Base-by-base conservation (phyloP, 345 rosid species). In the Lumnitzera littorea region DNA sequence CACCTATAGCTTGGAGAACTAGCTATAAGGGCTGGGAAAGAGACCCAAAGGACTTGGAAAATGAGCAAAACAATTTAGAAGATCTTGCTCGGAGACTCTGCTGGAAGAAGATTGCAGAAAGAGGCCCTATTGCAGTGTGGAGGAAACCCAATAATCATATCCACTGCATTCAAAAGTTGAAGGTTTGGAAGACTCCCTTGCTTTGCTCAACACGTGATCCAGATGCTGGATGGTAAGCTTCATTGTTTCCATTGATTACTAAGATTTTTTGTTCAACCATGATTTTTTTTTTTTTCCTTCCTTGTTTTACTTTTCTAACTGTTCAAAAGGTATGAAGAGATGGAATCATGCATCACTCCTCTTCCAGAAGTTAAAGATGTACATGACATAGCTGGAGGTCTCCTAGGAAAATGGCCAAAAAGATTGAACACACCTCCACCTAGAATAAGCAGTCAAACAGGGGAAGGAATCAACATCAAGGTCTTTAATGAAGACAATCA, bases 81-180 rank as follows among this genome's bases (percentile, higher is more conserved):
- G 70, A 82, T 68, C 76, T 79, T 50, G 79, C 85, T 3, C 67
- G 16, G 67, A 64, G 78, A 53, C 70, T 87, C 11, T 87, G 91
- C 75, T 87, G 95, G 91, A 82, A 79, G 67, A 87, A 84, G 70
- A 62, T 79, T 58, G 73, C 76, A 23, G 91, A 88, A 63, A 85
- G 25, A 20, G 78, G 74, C 20, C 70, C 74, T 0, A 52, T 80
- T 60, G 87, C 87, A 11, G 72, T 87, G 12, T 87, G 91, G 91
- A 67, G 75, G 71, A 88, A 88, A 72, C 89, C 86, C 16, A 74
- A 49, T 36, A 87, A 83, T 78, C 91, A 83, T 67, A 2, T 65
- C 13, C 75, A 81, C 51, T 88, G 91, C 77, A 68, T 66, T 25
- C 43, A 62, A 62, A 78, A 65, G 67, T 63, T 67, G 14, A 80